These are phyloP conservation scores for Dispira parvispora DNA, from an alignment of 192 early-diverging fungal species.

Conservation along the genomic window DNA sequence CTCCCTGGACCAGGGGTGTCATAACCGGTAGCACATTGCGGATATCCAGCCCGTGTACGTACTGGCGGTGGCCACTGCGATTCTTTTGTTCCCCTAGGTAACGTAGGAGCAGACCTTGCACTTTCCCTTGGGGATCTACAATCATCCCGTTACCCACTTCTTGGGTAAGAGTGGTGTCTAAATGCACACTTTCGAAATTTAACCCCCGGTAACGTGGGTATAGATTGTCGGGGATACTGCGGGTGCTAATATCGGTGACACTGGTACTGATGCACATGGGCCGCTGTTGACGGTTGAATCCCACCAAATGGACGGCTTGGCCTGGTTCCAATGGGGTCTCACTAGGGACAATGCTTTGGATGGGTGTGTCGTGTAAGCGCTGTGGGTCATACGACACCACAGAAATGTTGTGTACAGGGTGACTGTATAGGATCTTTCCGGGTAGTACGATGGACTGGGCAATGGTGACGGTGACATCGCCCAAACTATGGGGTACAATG, in stretches of 20 bases:
- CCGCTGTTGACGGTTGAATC: conserved; percentile 30
- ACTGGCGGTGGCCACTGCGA: conserved; percentile 37
- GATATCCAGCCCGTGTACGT: conserved; percentile 35
- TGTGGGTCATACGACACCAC: conserved; percentile 66
- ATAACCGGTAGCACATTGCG: conserved; percentile 22
- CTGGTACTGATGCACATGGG: conserved; percentile 33
- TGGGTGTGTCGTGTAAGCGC: conserved; percentile 57
- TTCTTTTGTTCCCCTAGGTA: conserved; percentile 54
- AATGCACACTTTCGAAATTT: conserved; percentile 56
- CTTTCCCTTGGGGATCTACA: conserved; percentile 32
- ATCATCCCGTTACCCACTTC: conserved; percentile 46
- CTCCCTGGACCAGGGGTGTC: conserved; percentile 12
- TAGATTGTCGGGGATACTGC: conserved; percentile 47
- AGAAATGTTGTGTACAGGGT: conserved; percentile 79
- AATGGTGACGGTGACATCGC: conserved; percentile 69
- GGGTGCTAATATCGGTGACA: conserved; percentile 37
- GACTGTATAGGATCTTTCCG: conserved; percentile 59
- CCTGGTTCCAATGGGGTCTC: conserved; percentile 16
- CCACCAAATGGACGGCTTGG: conserved; percentile 30
- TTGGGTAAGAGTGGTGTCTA: conserved; percentile 44
- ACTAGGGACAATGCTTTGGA: conserved; percentile 27
- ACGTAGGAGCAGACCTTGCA: conserved; percentile 47
- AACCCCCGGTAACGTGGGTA: conserved; percentile 60
- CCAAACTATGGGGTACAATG: conserved; percentile 59
- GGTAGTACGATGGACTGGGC: conserved; percentile 81